Evolutionary conservation across 1,139 yeast species (phyloP), one percentile per base, ranked within the genome.

Genomic region (Magnusiomyces suaveolens): DNA sequence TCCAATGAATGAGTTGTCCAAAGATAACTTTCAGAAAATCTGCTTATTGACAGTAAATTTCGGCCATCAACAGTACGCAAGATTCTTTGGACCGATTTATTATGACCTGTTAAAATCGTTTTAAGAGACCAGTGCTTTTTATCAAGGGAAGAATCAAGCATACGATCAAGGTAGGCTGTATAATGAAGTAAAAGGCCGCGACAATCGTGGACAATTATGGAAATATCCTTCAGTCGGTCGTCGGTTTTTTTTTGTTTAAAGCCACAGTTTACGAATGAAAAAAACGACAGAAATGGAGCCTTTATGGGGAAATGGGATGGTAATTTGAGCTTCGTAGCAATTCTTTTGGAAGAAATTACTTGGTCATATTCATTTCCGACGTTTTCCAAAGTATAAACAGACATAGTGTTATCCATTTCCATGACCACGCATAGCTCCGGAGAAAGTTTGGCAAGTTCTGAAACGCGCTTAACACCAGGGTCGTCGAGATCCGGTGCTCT

Each of bases 61-160:
- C 74, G 72, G 26, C 88, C 88, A 62, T 80, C 80, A 3, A 77
- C 69, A 0, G 95, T 84, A 62, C 89, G 80, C 20, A 80, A 71
- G 1, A 90, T 68, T 54, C 75, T 77, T 60, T 81, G 80, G 23
- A 90, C 82, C 0, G 96, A 85, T 65, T 88, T 89, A 53, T 82
- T 78, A 63, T 88, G 96, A 0, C 97, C 97, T 3, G 94, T 89
- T 55, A 83, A 79, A 62, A 84, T 58, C 3, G 58, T 36, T 50
- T 46, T 56, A 54, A 24, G 58, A 54, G 18, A 66, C 69, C 3
- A 62, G 54, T 36, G 61, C 58, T 21, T 62, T 47, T 2, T 60
- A 54, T 4, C 55, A 46, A 25, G 55, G 52, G 12, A 56, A 23
- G 62, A 56, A 57, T 64, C 64, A 39, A 76, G 58, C 36, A 79